Base-by-base conservation (phyloP, 768 basidiomycete species). In the Mycena galericulata region DNA sequence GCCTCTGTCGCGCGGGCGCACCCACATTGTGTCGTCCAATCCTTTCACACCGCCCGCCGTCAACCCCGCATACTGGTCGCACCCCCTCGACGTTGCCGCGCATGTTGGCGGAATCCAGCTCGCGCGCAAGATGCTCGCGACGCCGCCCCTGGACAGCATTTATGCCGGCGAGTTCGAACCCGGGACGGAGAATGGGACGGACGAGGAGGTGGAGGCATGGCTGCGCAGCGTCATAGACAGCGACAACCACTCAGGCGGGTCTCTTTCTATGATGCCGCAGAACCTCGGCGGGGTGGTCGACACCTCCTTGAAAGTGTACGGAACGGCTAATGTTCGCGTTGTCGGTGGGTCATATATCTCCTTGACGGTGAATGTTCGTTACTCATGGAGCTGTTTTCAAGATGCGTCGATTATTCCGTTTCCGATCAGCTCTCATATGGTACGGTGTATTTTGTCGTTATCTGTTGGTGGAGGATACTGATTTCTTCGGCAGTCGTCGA, bases 11-110 rank as follows among this genome's bases (percentile, higher is more conserved):
- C 80, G 86, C 27, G 87, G 87, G 18, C 78, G 79, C 10, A 80
- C 87, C 27, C 80, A 84, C 51, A 84, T 88, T 67, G 81, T 76
- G 20, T 84, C 85, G 6, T 78, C 81, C 8, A 74, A 81, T 71
- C 78, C 83, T 1, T 81, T 81, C 65, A 73, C 75, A n/a, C 68
- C 78, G 27, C 87, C 88, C 0, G 73, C 75, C 5, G 86, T 89
- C 67, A 83, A 89, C 73, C 86, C 88, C 0, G 83, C 83, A 45
- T 88, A 83, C 65, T 79, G 80, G 68, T 59, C 76, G 0, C 79
- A 80, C 57, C 76, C 78, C 1, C 51, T 78, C 18, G 82, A 82
- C 63, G 60, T 78, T 10, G 72, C 77, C 2, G 67, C 78, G 3
- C 78, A 82, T 24, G 75, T 79, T 20, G 78, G 75, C 29, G 77